Evolutionary conservation across 148 eudicot species (phyloP).

Genomic region (Chenopodium album): DNA sequence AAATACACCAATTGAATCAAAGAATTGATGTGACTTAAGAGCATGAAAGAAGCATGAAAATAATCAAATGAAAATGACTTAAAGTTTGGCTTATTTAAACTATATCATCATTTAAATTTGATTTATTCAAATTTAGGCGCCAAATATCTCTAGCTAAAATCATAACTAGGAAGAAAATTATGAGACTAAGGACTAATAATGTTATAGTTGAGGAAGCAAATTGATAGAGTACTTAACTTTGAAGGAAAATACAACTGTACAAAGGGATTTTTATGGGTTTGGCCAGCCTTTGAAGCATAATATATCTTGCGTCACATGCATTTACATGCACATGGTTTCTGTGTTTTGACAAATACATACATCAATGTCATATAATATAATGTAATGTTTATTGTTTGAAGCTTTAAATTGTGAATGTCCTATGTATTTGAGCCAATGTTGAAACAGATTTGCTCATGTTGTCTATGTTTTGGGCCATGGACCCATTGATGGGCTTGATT

Average conservation of each 20-base stretch:
- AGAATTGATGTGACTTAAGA: slow-evolving; percentile 10
- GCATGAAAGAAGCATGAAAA: neutral
- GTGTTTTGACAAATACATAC: neutral
- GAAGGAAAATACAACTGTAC: slow-evolving; percentile 10
- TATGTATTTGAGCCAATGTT: neutral
- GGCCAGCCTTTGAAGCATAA: slow-evolving; percentile 28
- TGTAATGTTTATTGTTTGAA: neutral
- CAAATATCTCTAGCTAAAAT: slow-evolving; percentile 32
- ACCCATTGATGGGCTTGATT: neutral
- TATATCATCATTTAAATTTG: slow-evolving; percentile 27
- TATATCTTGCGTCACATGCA: slow-evolving; percentile 1
- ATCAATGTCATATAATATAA: neutral
- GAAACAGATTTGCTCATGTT: neutral
- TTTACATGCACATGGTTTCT: slow-evolving; percentile 22
- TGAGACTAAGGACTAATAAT: neutral
- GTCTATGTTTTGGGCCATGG: neutral
- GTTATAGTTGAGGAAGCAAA: neutral
- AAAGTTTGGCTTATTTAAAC: slow-evolving; percentile 19
- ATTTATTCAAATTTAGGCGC: slow-evolving; percentile 41
- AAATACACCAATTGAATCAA: slow-evolving; percentile 9
- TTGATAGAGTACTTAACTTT: slow-evolving; percentile 24
- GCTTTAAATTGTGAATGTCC: neutral
- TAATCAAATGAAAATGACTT: slow-evolving; percentile 7
- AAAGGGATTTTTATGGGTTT: neutral
- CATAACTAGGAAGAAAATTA: neutral